A percentile compares a stretch with the other conserved stretches of the same genome.
Evolutionary conservation across 2,329 filamentous ascomycete genomes (phyloP).

Genomic region (Apiospora koreana): DNA sequence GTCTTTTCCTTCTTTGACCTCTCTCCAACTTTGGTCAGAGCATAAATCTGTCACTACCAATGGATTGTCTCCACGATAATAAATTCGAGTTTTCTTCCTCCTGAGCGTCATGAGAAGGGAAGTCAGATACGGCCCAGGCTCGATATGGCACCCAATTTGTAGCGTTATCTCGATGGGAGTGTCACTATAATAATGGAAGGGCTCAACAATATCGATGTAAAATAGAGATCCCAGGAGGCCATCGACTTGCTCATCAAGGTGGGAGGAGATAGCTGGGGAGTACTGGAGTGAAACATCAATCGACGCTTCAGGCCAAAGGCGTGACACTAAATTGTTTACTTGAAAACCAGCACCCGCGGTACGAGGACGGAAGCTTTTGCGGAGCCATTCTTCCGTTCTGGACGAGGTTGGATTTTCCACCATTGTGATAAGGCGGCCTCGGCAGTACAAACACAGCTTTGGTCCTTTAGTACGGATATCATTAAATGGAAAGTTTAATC

Average conservation of each 20-base stretch:
- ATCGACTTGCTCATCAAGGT: neutral
- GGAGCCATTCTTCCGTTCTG: neutral
- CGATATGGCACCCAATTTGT: neutral
- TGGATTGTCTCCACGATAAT: neutral
- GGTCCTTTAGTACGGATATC: neutral
- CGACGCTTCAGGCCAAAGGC: neutral
- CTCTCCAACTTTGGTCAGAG: neutral
- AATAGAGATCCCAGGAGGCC: neutral
- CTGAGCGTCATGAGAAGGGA: neutral
- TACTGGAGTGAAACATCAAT: neutral
- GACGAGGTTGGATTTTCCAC: neutral
- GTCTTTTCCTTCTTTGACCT: neutral
- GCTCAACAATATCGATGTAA: neutral
- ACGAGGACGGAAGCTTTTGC: neutral
- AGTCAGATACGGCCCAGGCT: neutral
- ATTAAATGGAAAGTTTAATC: neutral
- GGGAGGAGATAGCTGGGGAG: neutral
- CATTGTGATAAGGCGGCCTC: neutral
- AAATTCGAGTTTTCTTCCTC: neutral
- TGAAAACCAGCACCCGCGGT: neutral
- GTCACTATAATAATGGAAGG: neutral
- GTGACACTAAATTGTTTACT: neutral
- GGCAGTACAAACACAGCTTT: neutral
- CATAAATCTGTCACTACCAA: neutral
- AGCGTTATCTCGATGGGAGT: neutral